Evolutionary conservation across 306 rosid genomes (phyloP), one percentile per base, ranked within the genome.

Genomic region (Prunus dulcis): DNA sequence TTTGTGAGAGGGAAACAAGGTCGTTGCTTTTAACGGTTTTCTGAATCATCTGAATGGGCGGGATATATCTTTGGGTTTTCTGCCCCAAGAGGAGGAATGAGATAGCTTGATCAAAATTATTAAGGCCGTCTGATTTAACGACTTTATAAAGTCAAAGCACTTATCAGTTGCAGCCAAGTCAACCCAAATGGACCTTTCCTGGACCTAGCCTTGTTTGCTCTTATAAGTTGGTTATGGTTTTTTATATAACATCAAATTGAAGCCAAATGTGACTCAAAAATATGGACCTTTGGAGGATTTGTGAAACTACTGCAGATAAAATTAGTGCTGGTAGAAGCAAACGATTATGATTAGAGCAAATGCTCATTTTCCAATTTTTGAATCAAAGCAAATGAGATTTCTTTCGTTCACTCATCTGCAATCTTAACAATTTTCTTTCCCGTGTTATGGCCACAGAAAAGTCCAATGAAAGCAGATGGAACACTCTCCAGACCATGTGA

Each of bases 371-470:
- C 47, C 5, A 32, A 32, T 32, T 30, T 34, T 3, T 32, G 4
- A 20, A 64, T 19, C 41, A 34, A 34, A n/a, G 27, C 3, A 8
- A 64, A 8, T 64, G 45, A 25, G 17, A 25, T n/a, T 49, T n/a
- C 62, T 1, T 69, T 2, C 3, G 30, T 12, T 86, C 76, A 77
- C 28, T 86, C 83, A 3, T 81, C 73, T 8, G 79, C 86, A 43
- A 91, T 22, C 62, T 71, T 81, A 5, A 91, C 83, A 15, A 91
- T 45, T 64, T 85, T 93, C 89, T 93, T 93, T 67, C 98, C 98
- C 9, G 84, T 46, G 53, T 93, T 93, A 28, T 84, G 83, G 34
- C 96, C 94, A 0, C 45, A 49, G 74, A 91, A 93, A 53, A 89
- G 87, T 58, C 88, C 96, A 66, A 86, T 43, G 43, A 93, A 93